Base-by-base conservation (phyloP, 345 rosid genomes). In the Sisymbrium altissimum region DNA sequence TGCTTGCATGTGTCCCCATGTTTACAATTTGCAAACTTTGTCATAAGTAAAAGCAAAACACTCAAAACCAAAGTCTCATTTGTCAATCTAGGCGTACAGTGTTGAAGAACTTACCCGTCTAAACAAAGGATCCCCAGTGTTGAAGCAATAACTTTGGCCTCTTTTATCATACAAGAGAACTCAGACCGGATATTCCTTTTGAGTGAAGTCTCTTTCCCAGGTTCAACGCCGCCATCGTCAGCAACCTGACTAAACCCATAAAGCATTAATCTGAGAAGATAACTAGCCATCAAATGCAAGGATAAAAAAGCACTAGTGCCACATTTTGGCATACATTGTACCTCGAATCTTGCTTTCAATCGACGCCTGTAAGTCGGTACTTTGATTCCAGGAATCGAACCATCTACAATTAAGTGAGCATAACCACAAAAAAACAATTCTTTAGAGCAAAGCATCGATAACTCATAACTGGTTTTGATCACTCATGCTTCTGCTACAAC, bases 301-400 rank as follows among this genome's bases (percentile, higher is more conserved):
- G 17, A 40, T 33, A 6, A 44, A 50, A n/a, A 68, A 17, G 7
- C 50, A 40, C 32, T 14, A 60, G 13, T 21, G 13, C 9, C 66
- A 27, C 45, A 8, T 48, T 44, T 2, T 30, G 32, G 27, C 33
- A 71, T 57, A 12, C 55, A 30, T 1, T 27, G 10, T 21, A 72
- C 95, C 90, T 90, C 91, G 63, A 27, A 48, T 78, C 88, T 84
- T 2, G 81, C 77, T 71, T 92, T 84, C 46, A 92, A 82, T 4
- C 97, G 85, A 50, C 86, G 84, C 78, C 83, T 83, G 29, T 95
- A 95, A 53, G 98, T 84, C 38, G 94, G 82, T 64, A 87, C 79
- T 78, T 92, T 95, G 68, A 95, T 88, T 40, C 88, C 96, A 60
- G 99, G 99, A 76, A 95, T 87, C 6, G 98, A 82, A 55, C 98